Percentiles rank a stretch among this genome's conserved stretches.
Evolutionary conservation across 2,329 filamentous ascomycete genomes (phyloP).

Genomic region (Colletotrichum orbiculare): DNA sequence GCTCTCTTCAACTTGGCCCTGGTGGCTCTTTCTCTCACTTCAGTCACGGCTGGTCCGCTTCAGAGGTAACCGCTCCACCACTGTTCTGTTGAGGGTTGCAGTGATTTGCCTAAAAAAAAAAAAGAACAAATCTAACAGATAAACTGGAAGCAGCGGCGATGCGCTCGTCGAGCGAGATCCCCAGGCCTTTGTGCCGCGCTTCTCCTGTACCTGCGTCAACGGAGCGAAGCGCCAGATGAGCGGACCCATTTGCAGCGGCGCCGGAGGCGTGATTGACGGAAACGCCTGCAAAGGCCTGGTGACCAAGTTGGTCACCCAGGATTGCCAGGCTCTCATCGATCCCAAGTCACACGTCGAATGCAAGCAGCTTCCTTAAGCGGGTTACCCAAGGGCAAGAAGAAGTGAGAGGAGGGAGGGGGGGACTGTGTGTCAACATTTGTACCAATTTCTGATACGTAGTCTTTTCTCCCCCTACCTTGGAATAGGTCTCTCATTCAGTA

Average conservation of each 20-base stretch:
- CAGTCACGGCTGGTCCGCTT: neutral
- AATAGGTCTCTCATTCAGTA: too few species aligned
- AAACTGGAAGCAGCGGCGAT: neutral
- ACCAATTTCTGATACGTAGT: too few species aligned
- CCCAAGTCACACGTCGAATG: neutral
- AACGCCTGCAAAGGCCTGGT: neutral
- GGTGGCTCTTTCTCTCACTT: neutral
- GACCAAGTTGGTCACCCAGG: constrained; percentile 5
- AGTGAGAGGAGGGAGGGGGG: too few species aligned
- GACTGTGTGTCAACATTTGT: too few species aligned
- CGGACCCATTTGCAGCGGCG: constrained; percentile 1
- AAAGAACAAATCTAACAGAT: neutral
- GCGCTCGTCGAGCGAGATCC: neutral
- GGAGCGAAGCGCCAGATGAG: constrained; percentile 5
- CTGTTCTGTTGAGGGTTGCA: neutral
- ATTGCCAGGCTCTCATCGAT: constrained; percentile 7
- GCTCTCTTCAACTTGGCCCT: neutral
- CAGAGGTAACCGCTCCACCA: neutral
- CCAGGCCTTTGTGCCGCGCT: neutral
- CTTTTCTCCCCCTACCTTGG: too few species aligned
- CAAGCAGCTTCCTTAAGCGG: neutral
- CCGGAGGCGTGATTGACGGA: constrained; percentile 3
- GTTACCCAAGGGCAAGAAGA: too few species aligned
- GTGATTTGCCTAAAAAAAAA: too few species aligned
- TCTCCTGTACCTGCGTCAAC: constrained; percentile 6